Base-by-base conservation (phyloP, 2,329 filamentous ascomycete species). In the Fusarium avenaceum region DNA sequence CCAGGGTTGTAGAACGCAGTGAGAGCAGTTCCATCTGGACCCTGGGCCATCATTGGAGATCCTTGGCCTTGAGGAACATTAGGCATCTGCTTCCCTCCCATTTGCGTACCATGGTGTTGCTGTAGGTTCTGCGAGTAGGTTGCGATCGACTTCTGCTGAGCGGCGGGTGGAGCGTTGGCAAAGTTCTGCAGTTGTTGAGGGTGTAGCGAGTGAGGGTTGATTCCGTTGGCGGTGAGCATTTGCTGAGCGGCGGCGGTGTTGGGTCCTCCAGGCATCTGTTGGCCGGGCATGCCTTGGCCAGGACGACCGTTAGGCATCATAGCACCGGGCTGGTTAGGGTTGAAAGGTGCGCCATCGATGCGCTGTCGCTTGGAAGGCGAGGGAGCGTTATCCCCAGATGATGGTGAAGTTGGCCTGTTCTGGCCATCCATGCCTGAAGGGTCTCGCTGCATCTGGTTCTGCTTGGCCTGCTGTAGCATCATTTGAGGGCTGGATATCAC, bases 341-440 rank as follows among this genome's bases (percentile, higher is more conserved):
- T 92, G 80, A 93, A 93, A 11, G 86, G 85, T 33, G 85, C 85
- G 73, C 88, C 87, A 75, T 90, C 89, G 63, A 97, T 87, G 58
- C 94, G 92, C 59, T 90, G 92, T 75, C 94, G 88, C 83, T 98
- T 98, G 67, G 92, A 95, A 3, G 95, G 95, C 32, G 95, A 98
- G 6, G 94, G 93, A 26, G 93, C 94, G 75, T 96, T 96, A 53
- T 97, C 94, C 55, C 89, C 90, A 38, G 91, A 90, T 50, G 90
- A 89, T 9, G 95, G 95, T 33, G 95, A 97, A 59, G 90, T 89
- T 28, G 93, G 90, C 62, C 94, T 89, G 67, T 90, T 89, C 63
- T 91, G 92, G 79, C 91, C 91, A 73, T 97, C 93, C 87, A 96
- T 93, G 66, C 91, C 90, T 17, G 93, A 95, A 54, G 92, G 92